Evolutionary conservation across 2,329 filamentous ascomycete species (phyloP).

Genomic region (Stagonosporopsis vannaccii): DNA sequence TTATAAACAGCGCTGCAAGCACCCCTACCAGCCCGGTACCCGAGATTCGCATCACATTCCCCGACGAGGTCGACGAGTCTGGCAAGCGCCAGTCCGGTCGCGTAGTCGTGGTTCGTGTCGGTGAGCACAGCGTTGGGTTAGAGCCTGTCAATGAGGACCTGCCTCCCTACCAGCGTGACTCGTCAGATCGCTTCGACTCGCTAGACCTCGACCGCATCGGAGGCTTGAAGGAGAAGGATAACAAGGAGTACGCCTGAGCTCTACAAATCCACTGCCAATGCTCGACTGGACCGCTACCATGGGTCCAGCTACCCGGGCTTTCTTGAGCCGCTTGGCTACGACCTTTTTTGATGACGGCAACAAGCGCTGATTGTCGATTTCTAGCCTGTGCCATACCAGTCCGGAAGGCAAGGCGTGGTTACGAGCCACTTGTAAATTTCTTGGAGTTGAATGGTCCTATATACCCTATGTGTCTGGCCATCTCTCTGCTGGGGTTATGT

Average conservation of each 20-base stretch:
- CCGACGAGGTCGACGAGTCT: conserved; percentile 85
- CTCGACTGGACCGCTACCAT: conserved; percentile 28
- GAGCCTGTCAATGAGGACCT: conserved; percentile 83
- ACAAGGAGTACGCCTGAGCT: conserved; percentile 52
- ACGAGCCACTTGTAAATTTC: conserved; percentile 48
- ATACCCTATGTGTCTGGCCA: conserved; percentile 34
- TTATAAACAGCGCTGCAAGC: conserved; percentile 77
- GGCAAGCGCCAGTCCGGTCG: conserved; percentile 84
- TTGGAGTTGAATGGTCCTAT: conserved; percentile 40
- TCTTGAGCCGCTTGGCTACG: conserved; percentile 48
- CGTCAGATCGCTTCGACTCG: conserved; percentile 82
- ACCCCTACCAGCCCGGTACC: conserved; percentile 83
- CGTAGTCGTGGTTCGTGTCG: conserved; percentile 89
- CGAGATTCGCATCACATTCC: conserved; percentile 98
- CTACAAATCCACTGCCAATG: conserved; percentile 13
- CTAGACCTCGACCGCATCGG: conserved; percentile 95
- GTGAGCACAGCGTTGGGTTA: conserved; percentile 85
- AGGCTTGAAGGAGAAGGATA: conserved; percentile 89
- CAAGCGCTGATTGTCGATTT: conserved; percentile 35
- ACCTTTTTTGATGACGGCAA: conserved; percentile 47
- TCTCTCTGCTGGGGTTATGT: conserved; percentile 46
- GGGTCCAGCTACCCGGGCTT: conserved; percentile 25
- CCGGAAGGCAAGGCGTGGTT: conserved; percentile 25
- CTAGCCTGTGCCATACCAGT: conserved; percentile 27
- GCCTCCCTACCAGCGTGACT: conserved; percentile 87